A percentile compares a stretch with the other conserved stretches of the same genome.
Conservation (phyloP, 1,284 basidiomycete species). For the Papiliotrema laurentii region DNA sequence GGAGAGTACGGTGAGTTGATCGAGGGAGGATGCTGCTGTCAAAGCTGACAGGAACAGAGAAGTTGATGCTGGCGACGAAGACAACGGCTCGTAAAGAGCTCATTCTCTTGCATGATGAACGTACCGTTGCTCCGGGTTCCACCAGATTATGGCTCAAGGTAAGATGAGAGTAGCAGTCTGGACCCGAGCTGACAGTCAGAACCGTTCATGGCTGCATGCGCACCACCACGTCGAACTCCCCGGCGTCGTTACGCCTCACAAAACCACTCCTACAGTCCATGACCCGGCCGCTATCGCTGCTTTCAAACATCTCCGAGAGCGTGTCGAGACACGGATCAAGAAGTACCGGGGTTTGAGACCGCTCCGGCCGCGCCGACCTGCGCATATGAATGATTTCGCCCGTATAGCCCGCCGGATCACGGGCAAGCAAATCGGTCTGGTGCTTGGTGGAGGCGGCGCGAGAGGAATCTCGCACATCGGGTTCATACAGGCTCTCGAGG, state of each 20-base stretch:
- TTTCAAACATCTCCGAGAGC: slow-evolving; percentile 69
- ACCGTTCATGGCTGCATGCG: slow-evolving; percentile 75
- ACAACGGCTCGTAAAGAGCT: slow-evolving; percentile 97
- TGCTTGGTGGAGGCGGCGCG: slow-evolving; percentile 93
- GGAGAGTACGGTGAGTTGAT: slow-evolving; percentile 64
- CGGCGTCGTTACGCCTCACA: slow-evolving; percentile 56
- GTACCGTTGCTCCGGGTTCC: slow-evolving; percentile 82
- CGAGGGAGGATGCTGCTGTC: neutral
- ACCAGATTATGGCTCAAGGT: slow-evolving; percentile 93
- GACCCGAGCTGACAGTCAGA: too few relatives aligned
- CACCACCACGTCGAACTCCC: slow-evolving; percentile 47
- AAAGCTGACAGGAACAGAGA: slow-evolving; percentile 55
- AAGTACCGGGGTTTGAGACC: slow-evolving; percentile 72
- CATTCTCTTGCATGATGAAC: slow-evolving; percentile 86
- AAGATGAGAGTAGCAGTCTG: too few relatives aligned
- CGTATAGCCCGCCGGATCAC: slow-evolving; percentile 85
- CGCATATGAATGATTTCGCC: slow-evolving; percentile 87
- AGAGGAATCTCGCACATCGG: slow-evolving; percentile 91
- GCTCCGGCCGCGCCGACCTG: slow-evolving; percentile 68
- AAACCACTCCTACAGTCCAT: slow-evolving; percentile 56
- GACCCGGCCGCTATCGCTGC: slow-evolving; percentile 87
- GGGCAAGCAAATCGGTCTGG: slow-evolving; percentile 88
- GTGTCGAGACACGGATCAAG: slow-evolving; percentile 81
- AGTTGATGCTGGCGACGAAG: slow-evolving; percentile 79
- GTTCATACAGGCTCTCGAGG: slow-evolving; percentile 82